These are phyloP conservation scores for Phaeophleospora eucalypticola DNA, from an alignment of 2,329 filamentous ascomycete species.

Conservation along the genomic window DNA sequence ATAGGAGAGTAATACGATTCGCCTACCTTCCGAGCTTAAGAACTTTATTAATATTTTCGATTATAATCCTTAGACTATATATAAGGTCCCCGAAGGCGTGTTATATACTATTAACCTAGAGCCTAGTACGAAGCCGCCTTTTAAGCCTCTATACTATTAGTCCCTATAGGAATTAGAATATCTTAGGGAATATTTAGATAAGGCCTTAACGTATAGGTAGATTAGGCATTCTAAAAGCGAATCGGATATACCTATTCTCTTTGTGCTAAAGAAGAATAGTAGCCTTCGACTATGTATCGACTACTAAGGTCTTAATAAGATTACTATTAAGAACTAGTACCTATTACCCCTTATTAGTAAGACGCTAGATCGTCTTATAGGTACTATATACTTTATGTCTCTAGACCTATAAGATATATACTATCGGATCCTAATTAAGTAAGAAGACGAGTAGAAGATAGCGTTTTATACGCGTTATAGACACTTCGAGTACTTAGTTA, in stretches of 20 bases:
- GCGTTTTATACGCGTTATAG: constrained; percentile 22
- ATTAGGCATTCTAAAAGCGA: background rate
- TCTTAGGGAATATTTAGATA: background rate
- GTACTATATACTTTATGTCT: constrained; percentile 18
- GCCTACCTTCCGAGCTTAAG: background rate
- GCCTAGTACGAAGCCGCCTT: background rate
- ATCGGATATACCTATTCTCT: constrained; percentile 13
- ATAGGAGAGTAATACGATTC: background rate
- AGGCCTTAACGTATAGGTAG: background rate
- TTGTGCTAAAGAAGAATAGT: constrained; percentile 18
- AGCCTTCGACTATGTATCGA: constrained; percentile 28
- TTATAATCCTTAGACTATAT: background rate
- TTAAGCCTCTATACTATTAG: background rate
- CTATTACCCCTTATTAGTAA: constrained; percentile 27
- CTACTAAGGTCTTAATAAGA: constrained; percentile 29
- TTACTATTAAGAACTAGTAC: constrained; percentile 33
- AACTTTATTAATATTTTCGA: background rate
- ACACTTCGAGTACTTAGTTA: constrained; percentile 25
- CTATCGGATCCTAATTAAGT: constrained; percentile 24
- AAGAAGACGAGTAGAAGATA: constrained; percentile 24
- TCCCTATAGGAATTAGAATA: background rate
- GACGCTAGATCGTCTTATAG: constrained; percentile 19
- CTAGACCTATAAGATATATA: constrained; percentile 27
- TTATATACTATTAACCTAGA: background rate
- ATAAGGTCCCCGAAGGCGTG: background rate